Base-by-base conservation (phyloP, 768 basidiomycete species). In the Agrocybe praecox region DNA sequence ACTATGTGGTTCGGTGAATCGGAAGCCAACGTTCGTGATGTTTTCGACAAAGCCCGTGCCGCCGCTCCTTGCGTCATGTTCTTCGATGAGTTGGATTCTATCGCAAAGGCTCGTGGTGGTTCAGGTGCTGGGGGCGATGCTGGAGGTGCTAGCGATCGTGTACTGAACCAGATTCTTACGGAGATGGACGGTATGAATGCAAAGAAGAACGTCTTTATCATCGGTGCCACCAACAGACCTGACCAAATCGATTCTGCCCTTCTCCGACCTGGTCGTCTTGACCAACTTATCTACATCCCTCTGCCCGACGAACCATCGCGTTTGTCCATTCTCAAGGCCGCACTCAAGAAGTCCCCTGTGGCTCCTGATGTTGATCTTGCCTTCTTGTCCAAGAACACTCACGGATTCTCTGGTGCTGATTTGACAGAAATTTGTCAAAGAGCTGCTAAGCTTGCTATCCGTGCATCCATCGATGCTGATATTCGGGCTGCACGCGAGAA, bases 1-100 rank as follows among this genome's bases (percentile, higher is more conserved):
- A 99, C 96, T 6, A 98, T 98, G 96, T 99, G 97, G 95, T 98
- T 99, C 76, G 97, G 97, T 87, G 97, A 99, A 83, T 98, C 96
- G 6, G 97, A 99, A 79, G 97, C 96, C 62, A 99, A 99, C 68
- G 97, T 99, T 59, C 94, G 97, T 65, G 96, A 98, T 65, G 94
- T 98, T 61, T 99, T 99, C 75, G 97, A 99, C 85, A 98, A 98
- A 78, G 97, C 97, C 26, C 93, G 97, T 64, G 97, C 97, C 17
- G 97, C 97, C 8, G 96, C 97, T 23, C 97, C 97, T 53, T 98
- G 97, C 71, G 97, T 99, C 65, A 97, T 99, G 94, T 99, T 99
- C 92, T 99, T 99, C 76, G 97, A 99, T 67, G 97, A 99, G 74
- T 81, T 99, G 72, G 97, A 99, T 73, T 97, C 96, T 15, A 98